Percentiles rank a stretch among this genome's conserved stretches.
These are phyloP conservation scores for Tetrastigma voinierianum DNA, from an alignment of 164 flowering plant genomes.

Conservation along the genomic window DNA sequence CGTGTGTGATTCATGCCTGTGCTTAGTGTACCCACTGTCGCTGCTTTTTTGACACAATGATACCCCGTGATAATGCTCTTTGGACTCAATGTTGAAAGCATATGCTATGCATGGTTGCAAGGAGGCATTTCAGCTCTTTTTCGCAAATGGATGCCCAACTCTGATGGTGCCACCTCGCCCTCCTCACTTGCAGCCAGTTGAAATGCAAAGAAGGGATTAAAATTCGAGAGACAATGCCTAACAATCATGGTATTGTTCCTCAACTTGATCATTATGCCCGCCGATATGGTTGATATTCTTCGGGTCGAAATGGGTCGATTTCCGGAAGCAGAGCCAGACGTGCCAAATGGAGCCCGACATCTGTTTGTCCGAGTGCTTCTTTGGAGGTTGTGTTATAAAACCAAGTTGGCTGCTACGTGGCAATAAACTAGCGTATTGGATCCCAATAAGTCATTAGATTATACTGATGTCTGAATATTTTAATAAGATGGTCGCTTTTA, in stretches of 20 bases:
- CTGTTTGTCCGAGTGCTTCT: slow-evolving; percentile 72
- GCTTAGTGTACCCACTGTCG: slow-evolving; percentile 60
- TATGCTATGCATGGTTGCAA: slow-evolving; percentile 71
- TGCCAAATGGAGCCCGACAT: slow-evolving; percentile 70
- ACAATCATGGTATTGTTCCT: slow-evolving; percentile 38
- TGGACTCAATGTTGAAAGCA: slow-evolving; percentile 82
- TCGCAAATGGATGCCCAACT: slow-evolving; percentile 44
- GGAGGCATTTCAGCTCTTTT: slow-evolving; percentile 60
- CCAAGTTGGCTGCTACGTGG: slow-evolving; percentile 50
- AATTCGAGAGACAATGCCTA: slow-evolving; percentile 51
- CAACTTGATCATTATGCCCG: slow-evolving; percentile 76
- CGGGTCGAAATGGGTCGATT: slow-evolving; percentile 82
- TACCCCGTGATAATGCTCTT: slow-evolving; percentile 41
- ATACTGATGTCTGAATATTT: slow-evolving; percentile 66
- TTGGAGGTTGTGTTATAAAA: slow-evolving; percentile 75
- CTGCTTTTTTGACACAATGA: slow-evolving; percentile 45
- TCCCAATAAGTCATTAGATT: slow-evolving; percentile 60
- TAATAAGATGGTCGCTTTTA: slow-evolving; percentile 42
- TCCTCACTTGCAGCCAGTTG: slow-evolving; percentile 73
- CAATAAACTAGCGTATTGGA: slow-evolving; percentile 48
- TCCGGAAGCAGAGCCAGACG: too few relatives aligned
- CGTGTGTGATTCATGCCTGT: slow-evolving; percentile 75
- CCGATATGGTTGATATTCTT: slow-evolving; percentile 74
- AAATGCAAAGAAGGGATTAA: slow-evolving; percentile 62
- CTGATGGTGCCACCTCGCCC: slow-evolving; percentile 71